These are phyloP conservation scores for Eutrema heterophyllum DNA, from an alignment of 345 rosid genomes.

Conservation along the genomic window DNA sequence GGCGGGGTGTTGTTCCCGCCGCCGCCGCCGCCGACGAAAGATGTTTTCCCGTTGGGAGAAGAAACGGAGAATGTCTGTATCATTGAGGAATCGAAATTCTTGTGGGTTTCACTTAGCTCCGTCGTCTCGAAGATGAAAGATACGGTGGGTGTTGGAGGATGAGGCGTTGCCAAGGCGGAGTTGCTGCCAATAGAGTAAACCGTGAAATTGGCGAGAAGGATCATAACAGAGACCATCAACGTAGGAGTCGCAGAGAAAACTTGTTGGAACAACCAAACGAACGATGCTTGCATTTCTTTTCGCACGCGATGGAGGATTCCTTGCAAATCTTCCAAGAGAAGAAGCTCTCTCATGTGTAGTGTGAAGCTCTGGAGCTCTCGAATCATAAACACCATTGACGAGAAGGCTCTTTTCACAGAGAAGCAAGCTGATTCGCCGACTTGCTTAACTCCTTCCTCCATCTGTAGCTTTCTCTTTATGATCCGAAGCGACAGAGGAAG, in stretches of 20 bases:
- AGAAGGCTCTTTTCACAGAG: constrained; percentile 79
- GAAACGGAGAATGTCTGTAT: constrained; percentile 41
- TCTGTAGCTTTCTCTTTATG: constrained; percentile 69
- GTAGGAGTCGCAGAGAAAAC: constrained; percentile 93
- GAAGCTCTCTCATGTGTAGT: constrained; percentile 72
- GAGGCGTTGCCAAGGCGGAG: constrained; percentile 38
- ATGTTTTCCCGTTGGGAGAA: constrained; percentile 59
- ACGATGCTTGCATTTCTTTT: constrained; percentile 76
- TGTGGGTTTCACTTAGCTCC: constrained; percentile 27
- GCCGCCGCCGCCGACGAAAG: constrained; percentile 45
- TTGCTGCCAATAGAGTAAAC: constrained; percentile 69
- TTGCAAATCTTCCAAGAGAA: constrained; percentile 65
- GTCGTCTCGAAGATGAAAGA: constrained; percentile 6
- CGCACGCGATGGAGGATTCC: constrained; percentile 66
- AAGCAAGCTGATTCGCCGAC: constrained; percentile 70
- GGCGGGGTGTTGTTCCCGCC: constrained; percentile 54
- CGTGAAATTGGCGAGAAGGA: constrained; percentile 76
- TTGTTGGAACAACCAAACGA: constrained; percentile 94
- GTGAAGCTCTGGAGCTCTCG: constrained; percentile 73
- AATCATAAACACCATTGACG: constrained; percentile 93
- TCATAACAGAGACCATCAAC: constrained; percentile 90
- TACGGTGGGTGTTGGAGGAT: constrained; percentile 28
- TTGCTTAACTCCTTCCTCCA: constrained; percentile 60
- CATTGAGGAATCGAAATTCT: constrained; percentile 47
- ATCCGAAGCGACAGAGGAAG: constrained; percentile 82